Evolutionary conservation across 1,284 basidiomycete genomes (phyloP).

Genomic region (Ceratobasidium sp.): DNA sequence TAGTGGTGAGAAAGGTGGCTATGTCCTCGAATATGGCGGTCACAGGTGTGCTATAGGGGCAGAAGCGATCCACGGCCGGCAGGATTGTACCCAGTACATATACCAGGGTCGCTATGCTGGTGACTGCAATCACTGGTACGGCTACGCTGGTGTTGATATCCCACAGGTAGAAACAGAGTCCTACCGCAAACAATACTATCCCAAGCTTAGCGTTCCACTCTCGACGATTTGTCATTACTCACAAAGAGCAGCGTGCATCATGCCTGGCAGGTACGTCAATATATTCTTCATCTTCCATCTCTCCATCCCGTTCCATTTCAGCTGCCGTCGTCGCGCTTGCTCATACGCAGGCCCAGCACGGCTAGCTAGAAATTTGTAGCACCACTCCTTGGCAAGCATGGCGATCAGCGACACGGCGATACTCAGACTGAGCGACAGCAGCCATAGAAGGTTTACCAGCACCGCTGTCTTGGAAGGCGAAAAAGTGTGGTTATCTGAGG

Average conservation of each 20-base stretch:
- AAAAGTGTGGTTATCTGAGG: not conserved
- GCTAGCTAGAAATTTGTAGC: conserved; percentile 29
- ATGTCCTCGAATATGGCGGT: not conserved
- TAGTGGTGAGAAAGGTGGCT: not conserved
- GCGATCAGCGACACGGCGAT: conserved; percentile 16
- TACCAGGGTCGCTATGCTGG: not conserved
- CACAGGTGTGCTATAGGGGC: conserved; percentile 22
- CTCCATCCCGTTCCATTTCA: conserved; percentile 6
- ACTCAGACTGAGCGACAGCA: conserved; percentile 17
- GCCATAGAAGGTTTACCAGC: conserved; percentile 16
- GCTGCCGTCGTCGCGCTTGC: conserved; percentile 11
- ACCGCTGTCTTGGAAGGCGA: conserved; percentile 3
- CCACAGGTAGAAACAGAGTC: conserved; percentile 25
- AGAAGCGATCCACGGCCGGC: not conserved
- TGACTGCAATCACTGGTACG: not conserved
- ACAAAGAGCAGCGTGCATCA: conserved; percentile 27
- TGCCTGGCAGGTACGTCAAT: not conserved
- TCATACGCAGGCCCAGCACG: not conserved
- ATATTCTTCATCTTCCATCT: conserved; percentile 20
- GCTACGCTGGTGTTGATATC: not conserved
- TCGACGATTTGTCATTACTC: not conserved
- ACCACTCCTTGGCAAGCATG: conserved; percentile 39
- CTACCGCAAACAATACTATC: conserved; percentile 24
- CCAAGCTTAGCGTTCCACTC: not conserved
- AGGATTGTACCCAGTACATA: not conserved